These are phyloP conservation scores for Zostera marina DNA, from an alignment of 116 monocot genomes.

Conservation along the genomic window DNA sequence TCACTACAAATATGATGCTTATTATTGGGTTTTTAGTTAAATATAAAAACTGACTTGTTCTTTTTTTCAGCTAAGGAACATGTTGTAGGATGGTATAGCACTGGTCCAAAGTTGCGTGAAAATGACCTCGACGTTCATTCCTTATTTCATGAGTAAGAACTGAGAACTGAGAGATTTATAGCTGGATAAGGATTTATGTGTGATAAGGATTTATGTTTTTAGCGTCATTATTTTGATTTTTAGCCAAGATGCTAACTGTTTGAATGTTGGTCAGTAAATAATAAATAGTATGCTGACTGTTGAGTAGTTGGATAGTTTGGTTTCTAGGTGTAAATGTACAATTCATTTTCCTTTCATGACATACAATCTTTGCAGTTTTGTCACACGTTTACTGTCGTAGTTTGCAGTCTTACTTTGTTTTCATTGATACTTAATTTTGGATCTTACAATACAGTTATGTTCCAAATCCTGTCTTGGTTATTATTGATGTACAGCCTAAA, in stretches of 20 bases:
- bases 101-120: constrained; percentile 81
- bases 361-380: too few species aligned
- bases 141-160: constrained; percentile 61
- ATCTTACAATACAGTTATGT: constrained; percentile 45
- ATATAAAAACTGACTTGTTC: not conserved
- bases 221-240: too few species aligned
- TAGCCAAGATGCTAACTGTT: too few species aligned
- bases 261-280: too few species aligned
- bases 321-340: too few species aligned
- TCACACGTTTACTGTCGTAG: not conserved
- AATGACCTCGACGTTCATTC: constrained; percentile 92
- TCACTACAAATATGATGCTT: not conserved
- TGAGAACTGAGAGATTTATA: not conserved
- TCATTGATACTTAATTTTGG: not conserved
- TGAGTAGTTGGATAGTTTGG: too few species aligned
- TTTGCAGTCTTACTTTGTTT: not conserved
- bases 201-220: too few species aligned
- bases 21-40: not conserved
- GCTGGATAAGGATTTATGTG: too few species aligned
- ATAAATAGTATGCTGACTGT: too few species aligned
- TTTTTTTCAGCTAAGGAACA: constrained; percentile 75
- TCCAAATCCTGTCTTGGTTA: constrained; percentile 82
- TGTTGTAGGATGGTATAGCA: constrained; percentile 98
- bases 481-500: constrained; percentile 95
- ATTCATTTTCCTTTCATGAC: too few species aligned